A percentile compares a stretch with the other conserved stretches of the same genome.
These are phyloP conservation scores for Aspergillus bridgeri DNA, from an alignment of 495 filamentous ascomycete genomes.

Conservation along the genomic window DNA sequence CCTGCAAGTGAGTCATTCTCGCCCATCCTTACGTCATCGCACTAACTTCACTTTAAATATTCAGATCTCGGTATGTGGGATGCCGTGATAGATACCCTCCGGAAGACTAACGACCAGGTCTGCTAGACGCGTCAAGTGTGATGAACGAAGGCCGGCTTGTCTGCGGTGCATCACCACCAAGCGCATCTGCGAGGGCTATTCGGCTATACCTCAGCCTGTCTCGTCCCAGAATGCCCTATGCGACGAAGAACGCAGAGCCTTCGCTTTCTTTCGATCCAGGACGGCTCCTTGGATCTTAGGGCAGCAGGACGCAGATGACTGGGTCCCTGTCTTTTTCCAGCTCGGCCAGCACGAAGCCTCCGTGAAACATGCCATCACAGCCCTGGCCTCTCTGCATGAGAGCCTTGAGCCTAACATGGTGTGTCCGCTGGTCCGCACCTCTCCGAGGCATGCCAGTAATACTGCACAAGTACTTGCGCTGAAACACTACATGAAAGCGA, in stretches of 20 bases:
- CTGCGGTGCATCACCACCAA: background rate
- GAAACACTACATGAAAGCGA: background rate
- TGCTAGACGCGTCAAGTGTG: background rate
- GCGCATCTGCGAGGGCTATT: background rate
- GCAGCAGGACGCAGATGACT: background rate
- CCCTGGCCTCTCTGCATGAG: constrained; percentile 15
- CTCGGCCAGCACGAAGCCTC: background rate
- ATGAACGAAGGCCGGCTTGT: background rate
- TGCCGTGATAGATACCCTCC: too few species aligned
- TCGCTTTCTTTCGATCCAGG: background rate
- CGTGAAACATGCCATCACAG: constrained; percentile 10
- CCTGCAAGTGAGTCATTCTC: background rate
- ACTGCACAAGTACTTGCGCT: background rate
- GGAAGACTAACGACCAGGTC: background rate
- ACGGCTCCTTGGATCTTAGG: background rate
- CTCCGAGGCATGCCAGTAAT: background rate
- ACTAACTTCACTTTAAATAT: background rate
- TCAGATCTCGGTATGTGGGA: background rate
- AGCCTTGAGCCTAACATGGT: constrained; percentile 1
- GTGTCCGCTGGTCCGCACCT: background rate
- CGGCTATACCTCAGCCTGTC: background rate
- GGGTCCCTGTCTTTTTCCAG: background rate
- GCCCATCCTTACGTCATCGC: background rate
- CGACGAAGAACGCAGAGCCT: background rate
- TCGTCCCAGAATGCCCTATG: background rate